Evolutionary conservation across 345 rosid genomes (phyloP), one percentile per base, ranked within the genome.

Genomic region (Boechera divaricarpa): DNA sequence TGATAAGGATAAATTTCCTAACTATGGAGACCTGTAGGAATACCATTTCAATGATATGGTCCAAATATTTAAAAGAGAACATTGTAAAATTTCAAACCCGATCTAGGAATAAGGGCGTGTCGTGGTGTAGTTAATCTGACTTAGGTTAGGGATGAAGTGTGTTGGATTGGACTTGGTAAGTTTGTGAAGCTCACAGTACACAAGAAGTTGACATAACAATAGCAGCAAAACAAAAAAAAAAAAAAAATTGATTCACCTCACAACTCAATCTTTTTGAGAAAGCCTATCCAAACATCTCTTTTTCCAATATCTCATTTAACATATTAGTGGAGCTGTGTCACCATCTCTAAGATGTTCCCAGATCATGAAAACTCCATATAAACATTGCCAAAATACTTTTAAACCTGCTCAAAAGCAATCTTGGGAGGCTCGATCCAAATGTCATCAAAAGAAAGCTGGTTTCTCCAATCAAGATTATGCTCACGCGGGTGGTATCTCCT

Each of bases 381-480:
- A 18, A 5, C 65, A 36, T n/a, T 59, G 7, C 47, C 31, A 38
- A 60, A 10, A 38, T 5, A 36, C 10, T 36, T 60, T 36, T 5
- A 38, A 60, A 60, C 9, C 18, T 36, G 29, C 64, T 36, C 64
- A 0, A 10, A 36, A 10, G 13, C 44, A 8, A 70, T 63, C 65
- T 70, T 36, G 1, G 80, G 66, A 54, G 80, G 10, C 59, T 77
- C 13, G 15, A 77, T 70, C 80, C 80, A 77, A 55, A 77, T 54
- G 35, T 47, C 16, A 32, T 55, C 66, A 45, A 26, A 63, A 54
- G 71, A 69, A 1, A 10, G 7, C 26, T 69, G 38, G 31, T 59
- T 68, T 69, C 48, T 51, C 59, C 59, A 70, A 4, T 77, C 62
- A 36, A 62, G n/a, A 63, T 16, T 35, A 10, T 70, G 52, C 51